These are phyloP conservation scores for Solanum virginianum DNA, from an alignment of 257 asterid genomes.

Conservation along the genomic window DNA sequence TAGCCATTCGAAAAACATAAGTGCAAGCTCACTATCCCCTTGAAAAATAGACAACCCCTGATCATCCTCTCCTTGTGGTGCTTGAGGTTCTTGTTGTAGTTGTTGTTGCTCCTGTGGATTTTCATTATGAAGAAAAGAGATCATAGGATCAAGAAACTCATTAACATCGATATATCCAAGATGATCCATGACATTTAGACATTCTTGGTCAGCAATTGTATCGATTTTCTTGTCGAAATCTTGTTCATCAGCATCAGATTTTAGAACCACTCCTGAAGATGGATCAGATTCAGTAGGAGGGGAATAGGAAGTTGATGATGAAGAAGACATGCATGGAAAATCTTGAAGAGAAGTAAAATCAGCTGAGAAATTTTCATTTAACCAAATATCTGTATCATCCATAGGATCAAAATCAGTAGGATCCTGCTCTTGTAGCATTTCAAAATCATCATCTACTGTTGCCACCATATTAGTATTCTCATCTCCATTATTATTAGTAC, in stretches of 20 bases:
- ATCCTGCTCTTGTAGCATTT: not conserved
- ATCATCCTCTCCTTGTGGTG: not conserved
- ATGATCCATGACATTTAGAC: constrained; percentile 51
- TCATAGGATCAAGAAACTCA: constrained; percentile 66
- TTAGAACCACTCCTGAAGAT: constrained; percentile 23
- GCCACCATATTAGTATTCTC: not conserved
- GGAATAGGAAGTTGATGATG: constrained; percentile 32
- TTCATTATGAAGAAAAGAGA: constrained; percentile 40
- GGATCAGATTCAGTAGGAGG: constrained; percentile 18
- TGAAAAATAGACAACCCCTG: constrained; percentile 29
- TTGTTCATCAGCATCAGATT: constrained; percentile 28
- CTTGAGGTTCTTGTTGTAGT: not conserved
- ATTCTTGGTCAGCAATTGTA: constrained; percentile 15
- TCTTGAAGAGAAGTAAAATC: constrained; percentile 31
- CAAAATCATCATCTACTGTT: constrained; percentile 12
- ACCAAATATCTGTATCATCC: constrained; percentile 42
- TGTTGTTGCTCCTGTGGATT: constrained; percentile 14
- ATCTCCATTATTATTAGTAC: constrained; percentile 8
- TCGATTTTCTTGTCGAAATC: not conserved
- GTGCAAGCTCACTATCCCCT: constrained; percentile 53
- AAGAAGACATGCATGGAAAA: constrained; percentile 38
- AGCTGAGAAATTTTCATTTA: constrained; percentile 34
- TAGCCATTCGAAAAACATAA: constrained; percentile 74
- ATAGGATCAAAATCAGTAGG: constrained; percentile 14
- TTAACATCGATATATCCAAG: constrained; percentile 44